Evolutionary conservation across 305 asterid genomes (phyloP).

Genomic region (Plantago coronopus): DNA sequence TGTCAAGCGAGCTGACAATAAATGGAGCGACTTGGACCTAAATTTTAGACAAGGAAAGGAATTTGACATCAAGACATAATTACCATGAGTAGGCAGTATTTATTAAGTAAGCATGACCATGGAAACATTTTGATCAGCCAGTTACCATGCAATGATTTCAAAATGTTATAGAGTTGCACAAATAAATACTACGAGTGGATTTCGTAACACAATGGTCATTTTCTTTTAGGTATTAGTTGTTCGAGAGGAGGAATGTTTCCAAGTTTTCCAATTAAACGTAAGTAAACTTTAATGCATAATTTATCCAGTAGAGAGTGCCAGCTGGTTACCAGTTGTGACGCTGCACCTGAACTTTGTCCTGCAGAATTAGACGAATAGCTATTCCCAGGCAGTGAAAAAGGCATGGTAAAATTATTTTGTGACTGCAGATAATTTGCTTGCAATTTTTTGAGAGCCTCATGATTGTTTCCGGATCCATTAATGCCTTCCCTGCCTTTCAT

Average conservation of each 20-base stretch:
- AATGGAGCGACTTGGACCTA: conserved; percentile 49
- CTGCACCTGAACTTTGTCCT: conserved; percentile 34
- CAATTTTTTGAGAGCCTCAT: conserved; percentile 24
- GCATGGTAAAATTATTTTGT: conserved; percentile 33
- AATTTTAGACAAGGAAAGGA: conserved; percentile 10
- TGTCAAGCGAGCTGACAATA: conserved; percentile 27
- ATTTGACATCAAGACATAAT: neutral
- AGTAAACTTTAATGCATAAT: no score
- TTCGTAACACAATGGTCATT: neutral
- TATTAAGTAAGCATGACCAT: no score
- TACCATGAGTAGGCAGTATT: neutral
- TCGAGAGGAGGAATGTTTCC: neutral
- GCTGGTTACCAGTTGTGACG: conserved; percentile 48
- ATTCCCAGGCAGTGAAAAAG: conserved; percentile 36
- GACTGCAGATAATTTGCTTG: conserved; percentile 32
- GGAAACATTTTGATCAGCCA: no score
- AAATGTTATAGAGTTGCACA: no score
- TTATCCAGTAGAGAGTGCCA: neutral
- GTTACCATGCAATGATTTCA: no score
- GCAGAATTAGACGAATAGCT: conserved; percentile 37
- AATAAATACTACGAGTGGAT: no score
- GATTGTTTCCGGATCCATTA: conserved; percentile 24
- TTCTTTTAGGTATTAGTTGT: no score
- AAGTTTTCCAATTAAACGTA: neutral
- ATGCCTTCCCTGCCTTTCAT: conserved; percentile 25